A percentile compares a stretch with the other conserved stretches of the same genome.
Conservation (phyloP, 345 rosid species). For the Jatropha curcas region DNA sequence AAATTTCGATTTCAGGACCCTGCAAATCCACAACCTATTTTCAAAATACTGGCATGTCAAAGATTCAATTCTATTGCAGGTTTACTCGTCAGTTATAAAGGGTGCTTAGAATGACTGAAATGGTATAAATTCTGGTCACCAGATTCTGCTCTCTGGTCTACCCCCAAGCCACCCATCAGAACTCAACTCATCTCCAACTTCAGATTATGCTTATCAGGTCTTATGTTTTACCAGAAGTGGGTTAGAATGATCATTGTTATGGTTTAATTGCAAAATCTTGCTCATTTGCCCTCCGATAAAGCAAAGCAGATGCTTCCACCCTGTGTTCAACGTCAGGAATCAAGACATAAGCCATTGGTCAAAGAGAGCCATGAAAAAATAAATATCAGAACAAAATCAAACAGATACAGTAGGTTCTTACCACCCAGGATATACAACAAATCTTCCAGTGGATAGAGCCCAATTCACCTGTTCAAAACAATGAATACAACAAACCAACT, state of each 20-base stretch:
- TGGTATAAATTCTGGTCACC: conserved; percentile 1
- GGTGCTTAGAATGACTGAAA: not conserved
- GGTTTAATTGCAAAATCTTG: conserved; percentile 77
- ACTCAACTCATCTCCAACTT: conserved; percentile 24
- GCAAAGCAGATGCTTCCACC: conserved; percentile 99
- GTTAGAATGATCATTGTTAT: conserved; percentile 35
- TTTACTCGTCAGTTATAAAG: not conserved
- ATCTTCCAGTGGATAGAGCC: conserved; percentile 75
- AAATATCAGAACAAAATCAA: not conserved
- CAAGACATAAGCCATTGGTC: conserved; percentile 14
- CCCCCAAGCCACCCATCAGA: conserved; percentile 18
- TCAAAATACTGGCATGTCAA: not conserved
- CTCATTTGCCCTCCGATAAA: conserved; percentile 94
- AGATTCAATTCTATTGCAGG: not conserved
- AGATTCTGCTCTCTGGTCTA: not conserved
- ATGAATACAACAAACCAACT: conserved; percentile 11
- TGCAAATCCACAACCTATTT: not conserved
- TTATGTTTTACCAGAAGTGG: conserved; percentile 30
- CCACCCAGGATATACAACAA: conserved; percentile 97
- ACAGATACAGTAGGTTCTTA: conserved; percentile 36
- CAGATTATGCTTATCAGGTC: conserved; percentile 28
- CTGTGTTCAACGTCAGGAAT: conserved; percentile 43
- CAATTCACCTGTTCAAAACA: conserved; percentile 82
- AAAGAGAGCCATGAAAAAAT: not conserved
- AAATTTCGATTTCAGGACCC: not conserved